A percentile compares a stretch with the other conserved stretches of the same genome.
Conservation (phyloP, 2,329 filamentous ascomycete genomes). For the Fusarium sp. region DNA sequence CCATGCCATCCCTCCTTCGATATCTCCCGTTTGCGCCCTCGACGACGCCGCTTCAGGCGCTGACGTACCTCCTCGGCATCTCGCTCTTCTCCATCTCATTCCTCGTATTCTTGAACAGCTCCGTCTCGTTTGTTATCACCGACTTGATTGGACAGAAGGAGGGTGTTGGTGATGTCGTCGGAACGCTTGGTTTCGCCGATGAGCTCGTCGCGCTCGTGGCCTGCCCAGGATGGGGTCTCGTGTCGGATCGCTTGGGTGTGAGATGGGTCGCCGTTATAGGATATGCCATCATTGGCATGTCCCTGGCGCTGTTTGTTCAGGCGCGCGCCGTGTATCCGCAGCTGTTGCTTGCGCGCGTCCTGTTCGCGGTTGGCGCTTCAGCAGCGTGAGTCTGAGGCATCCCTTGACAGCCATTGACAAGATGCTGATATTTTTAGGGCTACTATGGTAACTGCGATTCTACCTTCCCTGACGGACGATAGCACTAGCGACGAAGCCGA, state of each 20-base stretch:
- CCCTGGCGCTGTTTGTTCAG: slow-evolving; percentile 85
- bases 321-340: slow-evolving; percentile 90
- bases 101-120: slow-evolving; percentile 89
- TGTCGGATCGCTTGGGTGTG: slow-evolving; percentile 83
- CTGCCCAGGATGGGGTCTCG: slow-evolving; percentile 82
- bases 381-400: slow-evolving; percentile 71
- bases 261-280: slow-evolving; percentile 79
- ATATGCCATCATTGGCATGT: slow-evolving; percentile 83
- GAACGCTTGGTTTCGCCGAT: slow-evolving; percentile 86
- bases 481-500: slow-evolving; percentile 47
- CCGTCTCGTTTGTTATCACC: slow-evolving; percentile 86
- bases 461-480: slow-evolving; percentile 77
- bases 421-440: slow-evolving; percentile 59
- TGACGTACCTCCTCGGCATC: slow-evolving; percentile 83
- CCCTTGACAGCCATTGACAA: not conserved
- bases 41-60: slow-evolving; percentile 72
- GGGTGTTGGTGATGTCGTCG: slow-evolving; percentile 82
- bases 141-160: slow-evolving; percentile 81
- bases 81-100: slow-evolving; percentile 90
- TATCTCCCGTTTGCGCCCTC: slow-evolving; percentile 69
- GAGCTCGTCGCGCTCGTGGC: slow-evolving; percentile 85
- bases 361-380: slow-evolving; percentile 93
- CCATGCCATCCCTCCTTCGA: slow-evolving; percentile 56
- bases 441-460: slow-evolving; percentile 97
- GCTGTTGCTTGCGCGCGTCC: slow-evolving; percentile 82